Percentiles rank a stretch among this genome's conserved stretches.
Evolutionary conservation across 2,329 filamentous ascomycete species (phyloP).

Genomic region (Cladophialophora psammophila): DNA sequence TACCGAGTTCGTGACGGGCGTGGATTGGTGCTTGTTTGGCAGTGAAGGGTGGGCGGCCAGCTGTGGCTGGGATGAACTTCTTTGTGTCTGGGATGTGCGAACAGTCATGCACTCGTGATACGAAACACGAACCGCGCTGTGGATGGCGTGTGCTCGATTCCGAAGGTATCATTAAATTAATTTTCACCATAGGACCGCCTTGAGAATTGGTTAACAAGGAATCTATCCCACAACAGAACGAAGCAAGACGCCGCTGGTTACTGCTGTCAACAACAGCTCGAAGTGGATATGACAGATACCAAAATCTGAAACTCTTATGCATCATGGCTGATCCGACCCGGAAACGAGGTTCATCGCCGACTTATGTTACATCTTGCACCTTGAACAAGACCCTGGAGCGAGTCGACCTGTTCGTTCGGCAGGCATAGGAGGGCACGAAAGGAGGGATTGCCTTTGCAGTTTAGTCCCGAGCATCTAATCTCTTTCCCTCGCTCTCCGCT

Average conservation of each 20-base stretch:
- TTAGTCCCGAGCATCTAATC: conserved; percentile 16
- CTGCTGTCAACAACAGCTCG: neutral
- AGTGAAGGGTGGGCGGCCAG: conserved; percentile 95
- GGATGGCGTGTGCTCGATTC: conserved; percentile 9
- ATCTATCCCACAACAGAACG: conserved; percentile 6
- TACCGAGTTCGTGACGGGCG: conserved; percentile 93
- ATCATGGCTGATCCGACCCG: conserved; percentile 17
- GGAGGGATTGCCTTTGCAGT: conserved; percentile 8
- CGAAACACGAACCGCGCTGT: neutral
- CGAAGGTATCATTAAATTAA: conserved; percentile 8
- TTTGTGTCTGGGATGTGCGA: conserved; percentile 91
- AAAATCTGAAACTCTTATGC: conserved; percentile 10
- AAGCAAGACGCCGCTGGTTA: neutral
- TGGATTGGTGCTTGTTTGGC: conserved; percentile 98
- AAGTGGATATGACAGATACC: conserved; percentile 16
- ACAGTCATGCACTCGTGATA: conserved; percentile 59
- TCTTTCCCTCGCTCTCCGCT: conserved; percentile 11
- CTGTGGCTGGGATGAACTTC: conserved; percentile 89
- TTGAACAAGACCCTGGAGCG: conserved; percentile 4
- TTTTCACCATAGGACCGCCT: neutral
- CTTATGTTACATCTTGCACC: conserved; percentile 26
- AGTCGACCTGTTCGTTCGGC: neutral
- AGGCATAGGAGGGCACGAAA: neutral
- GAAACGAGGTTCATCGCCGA: conserved; percentile 26
- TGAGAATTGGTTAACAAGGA: conserved; percentile 14